Evolutionary conservation across 352 stramenopile species (phyloP).

Genomic region (Phytophthora pistaciae): DNA sequence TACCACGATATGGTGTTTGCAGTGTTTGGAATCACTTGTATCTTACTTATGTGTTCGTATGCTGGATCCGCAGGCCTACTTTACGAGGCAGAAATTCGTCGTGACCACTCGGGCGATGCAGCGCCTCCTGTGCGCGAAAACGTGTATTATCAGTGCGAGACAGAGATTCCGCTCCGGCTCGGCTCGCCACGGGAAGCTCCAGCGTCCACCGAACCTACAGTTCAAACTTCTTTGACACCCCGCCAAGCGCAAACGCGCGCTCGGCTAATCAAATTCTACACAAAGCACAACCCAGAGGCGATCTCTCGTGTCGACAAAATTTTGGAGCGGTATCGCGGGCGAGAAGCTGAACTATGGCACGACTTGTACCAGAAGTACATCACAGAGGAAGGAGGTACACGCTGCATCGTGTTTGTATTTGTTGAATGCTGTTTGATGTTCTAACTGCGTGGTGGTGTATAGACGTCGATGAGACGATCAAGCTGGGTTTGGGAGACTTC

Average conservation of each 20-base stretch:
- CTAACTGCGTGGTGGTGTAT: slow-evolving; percentile 8
- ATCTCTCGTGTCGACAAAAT: slow-evolving; percentile 78
- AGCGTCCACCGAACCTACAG: background rate
- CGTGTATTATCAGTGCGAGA: slow-evolving; percentile 80
- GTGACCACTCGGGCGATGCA: slow-evolving; percentile 35
- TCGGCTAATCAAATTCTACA: slow-evolving; percentile 75
- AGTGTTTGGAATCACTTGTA: background rate
- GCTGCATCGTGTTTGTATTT: background rate
- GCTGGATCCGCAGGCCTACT: slow-evolving; percentile 53
- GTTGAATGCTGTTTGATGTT: background rate
- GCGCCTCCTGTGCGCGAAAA: slow-evolving; percentile 40
- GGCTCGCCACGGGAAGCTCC: slow-evolving; percentile 23
- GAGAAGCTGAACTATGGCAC: slow-evolving; percentile 80
- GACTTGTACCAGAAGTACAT: slow-evolving; percentile 84
- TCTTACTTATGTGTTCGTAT: background rate
- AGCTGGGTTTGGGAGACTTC: slow-evolving; percentile 98
- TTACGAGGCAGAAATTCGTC: slow-evolving; percentile 77
- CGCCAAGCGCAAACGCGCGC: slow-evolving; percentile 41
- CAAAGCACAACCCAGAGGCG: slow-evolving; percentile 68
- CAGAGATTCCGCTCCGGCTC: slow-evolving; percentile 46
- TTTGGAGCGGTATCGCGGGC: slow-evolving; percentile 76
- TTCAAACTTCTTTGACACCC: slow-evolving; percentile 21
- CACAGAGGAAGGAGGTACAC: slow-evolving; percentile 56
- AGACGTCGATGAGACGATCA: slow-evolving; percentile 91
- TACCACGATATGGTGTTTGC: background rate